Base-by-base conservation (phyloP, 345 rosid species). In the Syzygium grande region DNA sequence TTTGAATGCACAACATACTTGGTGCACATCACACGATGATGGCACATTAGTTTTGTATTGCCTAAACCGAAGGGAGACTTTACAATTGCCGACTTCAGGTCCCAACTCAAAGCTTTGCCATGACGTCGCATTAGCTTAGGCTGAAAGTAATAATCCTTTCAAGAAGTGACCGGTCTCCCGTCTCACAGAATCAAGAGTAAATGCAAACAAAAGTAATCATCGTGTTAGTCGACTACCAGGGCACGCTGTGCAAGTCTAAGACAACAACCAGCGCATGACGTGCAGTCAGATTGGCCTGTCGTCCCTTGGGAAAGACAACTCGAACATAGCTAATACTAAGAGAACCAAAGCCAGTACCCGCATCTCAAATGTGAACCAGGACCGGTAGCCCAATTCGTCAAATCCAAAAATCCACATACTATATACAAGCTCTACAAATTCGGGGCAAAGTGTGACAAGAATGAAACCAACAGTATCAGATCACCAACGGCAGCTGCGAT, bases 341-440 rank as follows among this genome's bases (percentile, higher is more conserved):
- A 34, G 43, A 21, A 55, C 80, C 25, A 1, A 58, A 58, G 80
- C 14, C 80, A 22, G 7, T 5, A 38, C 25, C 25, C 2, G 2
- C 49, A 73, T 10, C 49, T 73, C 15, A 5, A 34, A 9, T 19
- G 2, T 1, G 7, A 19, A 19, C 49, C 0, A 7, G 0, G 0
- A 38, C 83, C 7, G 0, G 8, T 38, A 9, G 22, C 83, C 83
- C 49, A 38, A 73, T 38, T 73, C 49, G 11, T 73, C 83, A 73
- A 73, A 73, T 73, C 80, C 80, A 73, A 73, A 73, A 21, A 1
- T 73, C 38, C 25, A 41, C 46, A 38, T 22, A 19, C 80, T 73
- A 73, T 73, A 19, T 9, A 73, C 46, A 73, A 38, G 83, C 49
- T 22, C 83, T 38, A 22, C 80, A 38, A 38, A 73, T 49, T 68